Percentiles rank a stretch among this genome's conserved stretches.
phyloP scores from a whole-genome alignment of 768 basidiomycete species.

The Cystobasidium ongulense region DNA sequence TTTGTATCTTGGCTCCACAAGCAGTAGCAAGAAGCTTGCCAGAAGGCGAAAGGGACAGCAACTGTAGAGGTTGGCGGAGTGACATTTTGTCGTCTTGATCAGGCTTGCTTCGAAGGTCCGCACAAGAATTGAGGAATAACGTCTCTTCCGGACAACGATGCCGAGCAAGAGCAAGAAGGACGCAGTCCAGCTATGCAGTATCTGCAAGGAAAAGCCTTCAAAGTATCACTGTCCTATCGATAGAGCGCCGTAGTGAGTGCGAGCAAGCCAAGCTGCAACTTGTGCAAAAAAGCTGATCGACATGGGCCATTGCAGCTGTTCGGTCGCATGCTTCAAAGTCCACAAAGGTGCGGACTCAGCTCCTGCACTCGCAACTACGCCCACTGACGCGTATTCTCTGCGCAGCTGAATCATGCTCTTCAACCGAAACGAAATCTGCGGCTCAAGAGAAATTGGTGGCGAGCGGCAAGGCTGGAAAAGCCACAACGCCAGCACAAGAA shows the following conservation, averaged over 20 bases:
- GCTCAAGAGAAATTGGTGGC: not conserved
- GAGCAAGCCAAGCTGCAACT: not conserved
- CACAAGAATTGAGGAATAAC: not conserved
- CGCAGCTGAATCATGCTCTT: slow-evolving; percentile 2
- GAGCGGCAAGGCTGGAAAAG: not conserved
- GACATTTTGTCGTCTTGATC: not conserved
- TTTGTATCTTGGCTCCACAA: not conserved
- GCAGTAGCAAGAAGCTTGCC: slow-evolving; percentile 12
- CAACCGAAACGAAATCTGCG: not conserved
- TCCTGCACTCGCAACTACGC: not conserved
- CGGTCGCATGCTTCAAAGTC: slow-evolving; percentile 21
- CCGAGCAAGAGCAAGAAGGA: slow-evolving; percentile 1
- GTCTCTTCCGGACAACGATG: not conserved
- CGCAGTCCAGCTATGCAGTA: not conserved
- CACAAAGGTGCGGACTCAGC: slow-evolving; percentile 20
- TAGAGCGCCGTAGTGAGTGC: slow-evolving; percentile 26
- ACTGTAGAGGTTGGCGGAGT: slow-evolving; percentile 12
- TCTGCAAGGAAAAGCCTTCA: slow-evolving; percentile 19
- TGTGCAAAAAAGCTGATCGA: not conserved
- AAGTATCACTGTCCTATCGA: slow-evolving; percentile 31
- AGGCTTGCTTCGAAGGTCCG: not conserved
- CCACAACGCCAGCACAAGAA: not conserved
- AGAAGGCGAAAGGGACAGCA: slow-evolving; percentile 17
- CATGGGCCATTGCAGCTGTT: not conserved
- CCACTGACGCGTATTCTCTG: not conserved